Percentiles rank a stretch among this genome's conserved stretches.
Conservation (phyloP, 495 filamentous ascomycete genomes). For the Penicillium roqueforti region DNA sequence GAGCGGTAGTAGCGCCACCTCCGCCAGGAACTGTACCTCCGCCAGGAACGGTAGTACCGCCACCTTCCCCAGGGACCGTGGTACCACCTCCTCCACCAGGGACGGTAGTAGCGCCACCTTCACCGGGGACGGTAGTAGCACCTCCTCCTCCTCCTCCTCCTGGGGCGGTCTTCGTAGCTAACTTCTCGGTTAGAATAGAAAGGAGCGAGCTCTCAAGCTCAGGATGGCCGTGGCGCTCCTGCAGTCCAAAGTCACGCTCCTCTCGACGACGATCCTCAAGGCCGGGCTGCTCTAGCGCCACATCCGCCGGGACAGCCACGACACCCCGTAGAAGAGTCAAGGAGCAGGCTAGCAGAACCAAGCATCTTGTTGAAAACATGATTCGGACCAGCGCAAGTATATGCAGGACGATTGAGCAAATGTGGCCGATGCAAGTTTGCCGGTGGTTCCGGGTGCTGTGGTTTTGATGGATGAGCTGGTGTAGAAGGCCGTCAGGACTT, state of each 20-base stretch:
- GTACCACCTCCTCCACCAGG: background rate
- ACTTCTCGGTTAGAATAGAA: constrained; percentile 2
- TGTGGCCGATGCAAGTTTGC: background rate
- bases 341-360: constrained; percentile 17
- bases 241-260: constrained; percentile 1
- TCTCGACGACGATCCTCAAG: constrained; percentile 1
- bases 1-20: background rate
- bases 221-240: constrained; percentile 6
- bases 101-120: background rate
- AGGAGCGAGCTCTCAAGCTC: constrained; percentile 8
- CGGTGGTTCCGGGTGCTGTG: background rate
- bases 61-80: background rate
- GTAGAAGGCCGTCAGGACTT: background rate
- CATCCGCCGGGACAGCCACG: constrained; percentile 11
- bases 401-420: background rate
- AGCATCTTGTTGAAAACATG: constrained; percentile 18
- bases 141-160: background rate
- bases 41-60: background rate
- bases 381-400: background rate
- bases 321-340: constrained; percentile 14
- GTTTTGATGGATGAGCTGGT: background rate
- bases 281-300: background rate
- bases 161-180: background rate
- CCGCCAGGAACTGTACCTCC: background rate
- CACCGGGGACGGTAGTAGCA: background rate